Evolutionary conservation across 495 filamentous ascomycete genomes (phyloP), one percentile per base, ranked within the genome.

Genomic region (Penicillium canariense): DNA sequence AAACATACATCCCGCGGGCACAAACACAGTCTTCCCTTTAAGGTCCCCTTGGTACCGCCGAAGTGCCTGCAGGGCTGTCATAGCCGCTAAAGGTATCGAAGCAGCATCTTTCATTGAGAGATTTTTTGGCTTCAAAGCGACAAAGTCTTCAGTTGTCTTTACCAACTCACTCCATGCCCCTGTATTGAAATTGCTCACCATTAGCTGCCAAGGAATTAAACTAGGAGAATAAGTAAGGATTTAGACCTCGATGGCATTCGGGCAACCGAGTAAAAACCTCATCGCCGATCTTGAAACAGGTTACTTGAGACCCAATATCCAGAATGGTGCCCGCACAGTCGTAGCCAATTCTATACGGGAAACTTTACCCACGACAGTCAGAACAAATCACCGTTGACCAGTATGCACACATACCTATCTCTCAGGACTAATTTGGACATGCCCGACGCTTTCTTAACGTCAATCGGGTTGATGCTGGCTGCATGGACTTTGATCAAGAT

Each of bases 11-110:
- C 74, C 80, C 17, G 65, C 80, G 10, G 81, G 70, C 7, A 84
- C 66, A 54, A 79, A 79, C 3, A 81, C 78, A 12, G 78, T 82
- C 68, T 84, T 84, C 6, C 79, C 81, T 23, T 71, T 66, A 17
- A 75, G 55, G 42, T 59, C 52, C 17, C 67, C 71, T 40, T 78
- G 58, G 5, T 67, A 80, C 2, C 61, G 59, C 31, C 70, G 62
- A 7, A 82, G 57, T 10, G 71, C 63, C 59, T 81, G 77, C 7
- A 76, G 51, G 5, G 75, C 71, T 0, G 77, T 81, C 20, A 75
- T 54, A 12, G 62, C 62, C 5, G 61, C 68, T 12, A 74, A 61
- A 1, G 70, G 67, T 8, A 82, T 54, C 14, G 77, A 71, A 15
- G 71, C 67, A 4, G 77, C 75, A 23, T 77, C 66, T 45, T 68